phyloP scores from a whole-genome alignment of 352 stramenopile species.

The Globisporangium ultimum region DNA sequence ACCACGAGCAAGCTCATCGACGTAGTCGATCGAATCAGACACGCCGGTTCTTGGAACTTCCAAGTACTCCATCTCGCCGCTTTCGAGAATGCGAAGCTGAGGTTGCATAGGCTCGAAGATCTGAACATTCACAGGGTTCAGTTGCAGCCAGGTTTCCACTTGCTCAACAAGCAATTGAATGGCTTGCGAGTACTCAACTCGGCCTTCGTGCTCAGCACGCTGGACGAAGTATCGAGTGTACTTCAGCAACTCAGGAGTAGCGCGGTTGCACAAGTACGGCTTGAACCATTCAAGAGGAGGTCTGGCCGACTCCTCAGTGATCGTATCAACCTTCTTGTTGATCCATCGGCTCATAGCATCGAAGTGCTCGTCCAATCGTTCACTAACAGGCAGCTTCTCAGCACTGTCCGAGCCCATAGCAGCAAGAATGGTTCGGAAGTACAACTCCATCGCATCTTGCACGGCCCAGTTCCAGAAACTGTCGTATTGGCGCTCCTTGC shows the following conservation, averaged over 20 bases:
- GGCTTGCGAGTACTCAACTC: slow-evolving; percentile 40
- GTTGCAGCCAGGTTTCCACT: slow-evolving; percentile 47
- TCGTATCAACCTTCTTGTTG: slow-evolving; percentile 42
- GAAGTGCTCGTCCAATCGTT: slow-evolving; percentile 36
- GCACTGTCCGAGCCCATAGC: slow-evolving; percentile 15
- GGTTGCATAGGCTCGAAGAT: slow-evolving; percentile 52
- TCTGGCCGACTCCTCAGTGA: slow-evolving; percentile 26
- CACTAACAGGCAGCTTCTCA: slow-evolving; percentile 22
- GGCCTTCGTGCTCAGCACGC: slow-evolving; percentile 39
- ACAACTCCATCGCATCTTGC: slow-evolving; percentile 65
- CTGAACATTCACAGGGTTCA: slow-evolving; percentile 55
- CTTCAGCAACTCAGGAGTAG: slow-evolving; percentile 57
- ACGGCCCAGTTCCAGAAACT: slow-evolving; percentile 84
- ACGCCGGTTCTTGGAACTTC: slow-evolving; percentile 54
- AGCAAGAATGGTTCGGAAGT: slow-evolving; percentile 40
- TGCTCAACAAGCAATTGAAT: slow-evolving; percentile 62
- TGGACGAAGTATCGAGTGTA: slow-evolving; percentile 49
- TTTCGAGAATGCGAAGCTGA: slow-evolving; percentile 47
- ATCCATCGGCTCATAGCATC: slow-evolving; percentile 55
- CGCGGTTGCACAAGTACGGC: slow-evolving; percentile 64
- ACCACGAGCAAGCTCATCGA: slow-evolving; percentile 60
- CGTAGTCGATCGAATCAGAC: slow-evolving; percentile 56
- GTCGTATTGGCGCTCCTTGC: slow-evolving; percentile 74
- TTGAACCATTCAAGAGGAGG: slow-evolving; percentile 59
- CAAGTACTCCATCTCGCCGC: slow-evolving; percentile 48